phyloP scores from a whole-genome alignment of 257 asterid genomes.

The Petunia secreta region DNA sequence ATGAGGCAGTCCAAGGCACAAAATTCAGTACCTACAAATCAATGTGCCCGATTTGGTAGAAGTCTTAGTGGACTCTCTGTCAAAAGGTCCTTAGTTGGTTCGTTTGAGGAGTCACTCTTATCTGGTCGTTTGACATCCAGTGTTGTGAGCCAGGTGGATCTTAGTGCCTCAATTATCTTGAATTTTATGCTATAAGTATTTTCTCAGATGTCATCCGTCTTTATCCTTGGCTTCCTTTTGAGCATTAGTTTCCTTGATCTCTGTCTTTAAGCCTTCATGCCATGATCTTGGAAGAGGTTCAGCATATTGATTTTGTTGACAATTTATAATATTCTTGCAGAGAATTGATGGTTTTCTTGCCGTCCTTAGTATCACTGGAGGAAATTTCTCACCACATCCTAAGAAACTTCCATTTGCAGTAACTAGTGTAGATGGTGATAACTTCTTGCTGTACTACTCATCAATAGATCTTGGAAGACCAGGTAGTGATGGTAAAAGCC shows the following conservation, averaged over 20 bases:
- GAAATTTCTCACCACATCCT: conserved; percentile 79
- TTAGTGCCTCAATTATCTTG: conserved; percentile 19
- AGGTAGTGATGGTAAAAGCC: conserved; percentile 49
- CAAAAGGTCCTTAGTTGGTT: conserved; percentile 85
- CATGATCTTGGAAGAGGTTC: background rate
- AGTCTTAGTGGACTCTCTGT: conserved; percentile 69
- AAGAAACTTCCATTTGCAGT: conserved; percentile 90
- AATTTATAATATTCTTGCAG: conserved; percentile 47
- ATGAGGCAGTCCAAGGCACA: conserved; percentile 38
- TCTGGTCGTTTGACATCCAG: conserved; percentile 92
- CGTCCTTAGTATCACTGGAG: conserved; percentile 81
- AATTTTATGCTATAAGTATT: background rate
- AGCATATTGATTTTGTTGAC: conserved; percentile 1
- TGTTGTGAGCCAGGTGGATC: conserved; percentile 60
- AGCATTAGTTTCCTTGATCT: conserved; percentile 25
- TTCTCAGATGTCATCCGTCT: background rate
- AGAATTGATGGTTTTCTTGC: conserved; percentile 93
- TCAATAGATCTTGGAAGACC: conserved; percentile 71
- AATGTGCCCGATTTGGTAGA: conserved; percentile 57
- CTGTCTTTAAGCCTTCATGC: conserved; percentile 3
- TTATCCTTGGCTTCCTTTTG: conserved; percentile 14
- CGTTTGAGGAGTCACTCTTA: conserved; percentile 89
- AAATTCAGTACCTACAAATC: conserved; percentile 42
- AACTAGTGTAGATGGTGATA: conserved; percentile 85
- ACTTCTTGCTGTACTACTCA: conserved; percentile 75